These are phyloP conservation scores for Jimgerdemannia lactiflua DNA, from an alignment of 192 early-diverging fungal species.

Conservation along the genomic window DNA sequence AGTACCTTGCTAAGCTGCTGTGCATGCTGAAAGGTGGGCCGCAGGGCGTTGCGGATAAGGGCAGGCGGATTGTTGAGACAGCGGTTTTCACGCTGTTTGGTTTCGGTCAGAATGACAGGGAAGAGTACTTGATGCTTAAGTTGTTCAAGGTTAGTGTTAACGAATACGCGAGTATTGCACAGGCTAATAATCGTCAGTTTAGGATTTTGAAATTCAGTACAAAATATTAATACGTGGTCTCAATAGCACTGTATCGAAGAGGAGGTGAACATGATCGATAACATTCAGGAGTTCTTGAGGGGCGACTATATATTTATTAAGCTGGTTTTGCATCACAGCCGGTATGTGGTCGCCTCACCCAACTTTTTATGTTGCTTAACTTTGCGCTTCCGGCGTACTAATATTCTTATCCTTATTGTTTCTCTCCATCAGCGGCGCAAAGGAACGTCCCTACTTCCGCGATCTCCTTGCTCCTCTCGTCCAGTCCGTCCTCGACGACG, in stretches of 20 bases:
- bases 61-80: conserved; percentile 83
- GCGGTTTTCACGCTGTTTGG: conserved; percentile 93
- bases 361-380: conserved; percentile 15
- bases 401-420: not conserved
- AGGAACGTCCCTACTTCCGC: conserved; percentile 89
- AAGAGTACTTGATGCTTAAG: conserved; percentile 95
- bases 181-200: not conserved
- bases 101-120: conserved; percentile 94
- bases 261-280: conserved; percentile 83
- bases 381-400: not conserved
- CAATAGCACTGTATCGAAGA: conserved; percentile 68
- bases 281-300: conserved; percentile 87
- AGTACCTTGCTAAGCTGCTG: conserved; percentile 86
- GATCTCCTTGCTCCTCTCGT: conserved; percentile 84
- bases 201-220: not conserved
- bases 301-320: conserved; percentile 98
- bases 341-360: conserved; percentile 35
- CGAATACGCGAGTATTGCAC: not conserved
- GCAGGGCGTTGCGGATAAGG: conserved; percentile 52
- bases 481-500: conserved; percentile 72
- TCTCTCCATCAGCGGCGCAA: conserved; percentile 66
- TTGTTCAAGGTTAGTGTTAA: conserved; percentile 71
- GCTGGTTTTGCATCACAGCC: conserved; percentile 92
- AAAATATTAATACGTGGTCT: not conserved
- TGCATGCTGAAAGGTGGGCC: conserved; percentile 81